Evolutionary conservation across 2,329 filamentous ascomycete genomes (phyloP).

Genomic region (Diaporthe batatas): DNA sequence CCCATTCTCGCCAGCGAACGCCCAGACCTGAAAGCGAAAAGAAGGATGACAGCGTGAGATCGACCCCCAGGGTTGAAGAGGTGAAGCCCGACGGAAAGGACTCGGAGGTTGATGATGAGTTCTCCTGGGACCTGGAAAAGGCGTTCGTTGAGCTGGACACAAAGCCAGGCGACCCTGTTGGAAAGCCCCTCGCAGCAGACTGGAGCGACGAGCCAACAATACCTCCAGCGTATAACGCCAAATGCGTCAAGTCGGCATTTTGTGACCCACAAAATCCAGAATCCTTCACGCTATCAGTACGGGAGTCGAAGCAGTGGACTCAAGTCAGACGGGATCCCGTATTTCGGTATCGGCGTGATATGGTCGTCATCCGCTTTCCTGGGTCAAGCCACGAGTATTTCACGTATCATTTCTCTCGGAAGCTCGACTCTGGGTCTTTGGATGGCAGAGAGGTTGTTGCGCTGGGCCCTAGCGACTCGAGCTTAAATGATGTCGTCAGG

Average conservation of each 20-base stretch:
- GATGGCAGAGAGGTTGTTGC: constrained; percentile 35
- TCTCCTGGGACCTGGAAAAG: constrained; percentile 56
- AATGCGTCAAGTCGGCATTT: constrained; percentile 59
- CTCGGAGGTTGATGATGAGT: constrained; percentile 49
- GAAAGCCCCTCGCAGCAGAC: constrained; percentile 57
- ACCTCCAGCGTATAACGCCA: constrained; percentile 58
- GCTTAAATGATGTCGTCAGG: constrained; percentile 26
- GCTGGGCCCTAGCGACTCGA: constrained; percentile 31
- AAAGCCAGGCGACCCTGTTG: constrained; percentile 61
- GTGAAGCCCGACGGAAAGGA: constrained; percentile 29
- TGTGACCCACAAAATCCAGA: constrained; percentile 58
- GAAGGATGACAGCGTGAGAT: constrained; percentile 24
- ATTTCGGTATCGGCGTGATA: constrained; percentile 51
- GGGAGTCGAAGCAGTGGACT: constrained; percentile 57
- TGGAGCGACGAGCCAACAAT: constrained; percentile 62
- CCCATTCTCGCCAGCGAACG: constrained; percentile 34
- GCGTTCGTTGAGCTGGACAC: constrained; percentile 55
- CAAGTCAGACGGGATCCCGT: constrained; percentile 58
- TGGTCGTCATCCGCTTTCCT: constrained; percentile 47
- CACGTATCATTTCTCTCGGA: constrained; percentile 43
- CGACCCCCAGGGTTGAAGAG: constrained; percentile 19
- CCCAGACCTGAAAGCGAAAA: constrained; percentile 9
- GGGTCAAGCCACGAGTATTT: constrained; percentile 46
- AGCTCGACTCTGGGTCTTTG: constrained; percentile 10
- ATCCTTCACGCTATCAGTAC: constrained; percentile 58